Base-by-base conservation (phyloP, 2,329 filamentous ascomycete genomes). In the Aspergillus sp. region DNA sequence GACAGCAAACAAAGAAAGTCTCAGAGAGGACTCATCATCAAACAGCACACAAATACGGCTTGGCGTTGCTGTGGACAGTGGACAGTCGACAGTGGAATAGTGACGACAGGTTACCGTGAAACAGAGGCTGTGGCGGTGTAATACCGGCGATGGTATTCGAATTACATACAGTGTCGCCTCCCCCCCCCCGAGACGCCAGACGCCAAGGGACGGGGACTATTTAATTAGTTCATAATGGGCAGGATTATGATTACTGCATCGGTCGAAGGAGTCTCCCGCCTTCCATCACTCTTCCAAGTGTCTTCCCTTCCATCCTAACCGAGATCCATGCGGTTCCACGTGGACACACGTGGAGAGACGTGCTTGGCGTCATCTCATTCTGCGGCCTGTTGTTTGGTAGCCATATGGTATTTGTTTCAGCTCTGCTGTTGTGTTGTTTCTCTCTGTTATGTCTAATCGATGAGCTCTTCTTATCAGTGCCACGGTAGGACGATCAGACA, bases 271-370 rank as follows among this genome's bases (percentile, higher is more conserved):
- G 16, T 40, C 46, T 50, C 42, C 40, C 19, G 43, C 50, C 55
- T 65, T 64, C 62, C 51, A 65, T 50, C 48, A 47, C 53, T 52
- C 60, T 65, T 65, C 64, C 56, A 67, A 54, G 57, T 61, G 57
- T 49, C 58, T 65, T 61, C 54, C 54, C 58, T 53, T 49, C 26
- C 24, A 47, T 56, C 32, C 48, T 58, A 58, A 49, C 50, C 56
- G 56, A 60, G 63, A 63, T 60, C 58, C 62, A 67, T 66, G 65
- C 61, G 53, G 64, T 62, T 58, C 63, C 67, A 70, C 67, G 67
- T 70, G 67, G 58, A 59, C 57, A 57, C 67, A 69, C 66, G 67
- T 69, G 66, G 67, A 61, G 58, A 58, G 58, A 30, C 40, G 47
- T 35, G 49, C 51, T 47, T 60, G 33, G 35, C 49, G 44, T 35